Conservation (phyloP, 2,329 filamentous ascomycete species). For the Pyrenophora tritici-repentis region DNA sequence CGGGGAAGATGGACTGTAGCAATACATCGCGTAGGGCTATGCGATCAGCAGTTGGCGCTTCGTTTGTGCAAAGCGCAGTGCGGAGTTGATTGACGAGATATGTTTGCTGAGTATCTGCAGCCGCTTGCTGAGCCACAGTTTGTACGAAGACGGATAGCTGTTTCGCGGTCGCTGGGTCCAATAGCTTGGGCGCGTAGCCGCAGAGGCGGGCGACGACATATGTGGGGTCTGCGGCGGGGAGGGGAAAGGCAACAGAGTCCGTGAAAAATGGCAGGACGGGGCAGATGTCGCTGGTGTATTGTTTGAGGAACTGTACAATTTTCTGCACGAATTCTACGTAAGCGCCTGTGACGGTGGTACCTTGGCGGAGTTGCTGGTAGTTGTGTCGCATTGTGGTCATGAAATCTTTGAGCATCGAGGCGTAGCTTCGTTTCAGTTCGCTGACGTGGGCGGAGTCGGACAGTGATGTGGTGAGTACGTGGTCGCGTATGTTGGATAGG, state of each 20-base stretch:
- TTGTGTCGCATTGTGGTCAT: slow-evolving; percentile 67
- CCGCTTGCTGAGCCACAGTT: slow-evolving; percentile 63
- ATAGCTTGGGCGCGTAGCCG: slow-evolving; percentile 61
- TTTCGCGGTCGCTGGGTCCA: slow-evolving; percentile 55
- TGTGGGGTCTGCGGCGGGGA: slow-evolving; percentile 63
- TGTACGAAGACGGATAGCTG: slow-evolving; percentile 64
- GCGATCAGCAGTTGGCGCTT: slow-evolving; percentile 47
- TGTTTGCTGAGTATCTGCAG: slow-evolving; percentile 60
- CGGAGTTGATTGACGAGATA: slow-evolving; percentile 62
- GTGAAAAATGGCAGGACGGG: slow-evolving; percentile 64
- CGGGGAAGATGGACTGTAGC: slow-evolving; percentile 60
- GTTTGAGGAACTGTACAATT: slow-evolving; percentile 63
- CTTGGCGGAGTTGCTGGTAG: slow-evolving; percentile 58
- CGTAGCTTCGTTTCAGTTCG: slow-evolving; percentile 54
- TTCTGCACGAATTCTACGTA: slow-evolving; percentile 67
- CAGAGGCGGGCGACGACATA: slow-evolving; percentile 67
- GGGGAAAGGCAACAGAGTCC: slow-evolving; percentile 63
- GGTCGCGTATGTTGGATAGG: slow-evolving; percentile 63
- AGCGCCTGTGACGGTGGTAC: slow-evolving; percentile 51
- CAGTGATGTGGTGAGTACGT: slow-evolving; percentile 45
- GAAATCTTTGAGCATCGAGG: slow-evolving; percentile 57
- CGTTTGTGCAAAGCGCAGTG: slow-evolving; percentile 55
- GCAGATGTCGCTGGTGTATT: slow-evolving; percentile 63
- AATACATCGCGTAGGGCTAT: slow-evolving; percentile 58
- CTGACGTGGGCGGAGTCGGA: slow-evolving; percentile 38